Conservation (phyloP, 768 basidiomycete species). For the Phylloporus scabripes region DNA sequence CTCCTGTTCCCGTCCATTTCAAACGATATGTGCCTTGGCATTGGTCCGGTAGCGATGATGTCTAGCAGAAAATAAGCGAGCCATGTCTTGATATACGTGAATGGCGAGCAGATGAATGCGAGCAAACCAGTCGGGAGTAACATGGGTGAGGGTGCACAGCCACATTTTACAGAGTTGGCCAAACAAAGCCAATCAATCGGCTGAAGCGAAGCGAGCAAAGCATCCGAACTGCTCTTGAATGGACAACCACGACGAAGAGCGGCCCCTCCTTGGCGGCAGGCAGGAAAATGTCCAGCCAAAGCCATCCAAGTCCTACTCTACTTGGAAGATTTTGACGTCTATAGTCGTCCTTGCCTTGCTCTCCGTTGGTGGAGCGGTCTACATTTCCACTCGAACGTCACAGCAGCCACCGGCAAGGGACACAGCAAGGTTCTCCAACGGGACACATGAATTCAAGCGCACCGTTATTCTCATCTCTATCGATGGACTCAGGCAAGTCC, state of each 20-base stretch:
- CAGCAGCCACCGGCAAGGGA: constrained; percentile 1
- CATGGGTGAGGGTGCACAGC: constrained; percentile 14
- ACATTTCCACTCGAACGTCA: constrained; percentile 1
- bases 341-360: constrained; percentile 16
- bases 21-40: constrained; percentile 88
- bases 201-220: background rate
- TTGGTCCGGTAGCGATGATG: constrained; percentile 74
- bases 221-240: background rate
- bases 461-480: constrained; percentile 84
- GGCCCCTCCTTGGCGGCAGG: constrained; percentile 18
- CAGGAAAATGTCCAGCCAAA: constrained; percentile 5
- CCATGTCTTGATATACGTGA: constrained; percentile 20
- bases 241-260: constrained; percentile 21
- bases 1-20: constrained; percentile 97
- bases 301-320: background rate
- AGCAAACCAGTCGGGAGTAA: background rate
- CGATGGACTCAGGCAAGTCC: constrained; percentile 68
- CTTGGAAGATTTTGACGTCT: constrained; percentile 11
- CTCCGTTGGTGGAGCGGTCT: constrained; percentile 7
- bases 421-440: constrained; percentile 55
- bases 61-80: constrained; percentile 46
- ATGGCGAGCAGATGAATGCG: constrained; percentile 3
- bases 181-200: background rate
- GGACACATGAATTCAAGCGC: constrained; percentile 75
- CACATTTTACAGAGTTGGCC: constrained; percentile 11